Conservation (phyloP, 2,329 filamentous ascomycete species). For the Blastomyces parvus region DNA sequence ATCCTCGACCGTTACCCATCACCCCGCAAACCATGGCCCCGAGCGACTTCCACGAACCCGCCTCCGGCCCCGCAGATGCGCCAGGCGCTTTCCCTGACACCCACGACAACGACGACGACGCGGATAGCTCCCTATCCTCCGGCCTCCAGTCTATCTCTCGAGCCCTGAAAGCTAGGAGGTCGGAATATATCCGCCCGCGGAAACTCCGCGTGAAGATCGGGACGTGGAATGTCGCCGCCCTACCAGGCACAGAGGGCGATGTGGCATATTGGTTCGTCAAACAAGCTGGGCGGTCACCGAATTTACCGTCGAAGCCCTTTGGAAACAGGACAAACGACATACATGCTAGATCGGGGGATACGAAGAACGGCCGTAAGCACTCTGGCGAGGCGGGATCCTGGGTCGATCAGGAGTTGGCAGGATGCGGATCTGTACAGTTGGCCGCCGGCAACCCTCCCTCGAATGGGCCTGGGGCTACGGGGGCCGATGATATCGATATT, state of each 20-base stretch:
- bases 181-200: slow-evolving; percentile 68
- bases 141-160: slow-evolving; percentile 42
- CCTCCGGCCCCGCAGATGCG: slow-evolving; percentile 23
- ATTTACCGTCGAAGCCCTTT: background rate
- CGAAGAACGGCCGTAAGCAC: background rate
- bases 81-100: slow-evolving; percentile 42
- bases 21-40: background rate
- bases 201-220: slow-evolving; percentile 79
- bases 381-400: slow-evolving; percentile 1
- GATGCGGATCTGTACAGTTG: background rate
- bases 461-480: slow-evolving; percentile 39
- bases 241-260: slow-evolving; percentile 77
- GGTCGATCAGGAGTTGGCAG: slow-evolving; percentile 3
- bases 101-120: slow-evolving; percentile 16
- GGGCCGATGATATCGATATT: slow-evolving; percentile 62
- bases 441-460: background rate
- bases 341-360: background rate
- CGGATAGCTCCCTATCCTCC: slow-evolving; percentile 16
- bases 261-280: slow-evolving; percentile 68
- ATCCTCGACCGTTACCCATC: background rate
- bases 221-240: slow-evolving; percentile 87
- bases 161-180: slow-evolving; percentile 59
- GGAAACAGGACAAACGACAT: background rate
- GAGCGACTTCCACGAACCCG: background rate
- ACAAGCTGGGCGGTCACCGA: background rate